phyloP scores from a whole-genome alignment of 108 stramenopile species.

The Skeletonema grethae region DNA sequence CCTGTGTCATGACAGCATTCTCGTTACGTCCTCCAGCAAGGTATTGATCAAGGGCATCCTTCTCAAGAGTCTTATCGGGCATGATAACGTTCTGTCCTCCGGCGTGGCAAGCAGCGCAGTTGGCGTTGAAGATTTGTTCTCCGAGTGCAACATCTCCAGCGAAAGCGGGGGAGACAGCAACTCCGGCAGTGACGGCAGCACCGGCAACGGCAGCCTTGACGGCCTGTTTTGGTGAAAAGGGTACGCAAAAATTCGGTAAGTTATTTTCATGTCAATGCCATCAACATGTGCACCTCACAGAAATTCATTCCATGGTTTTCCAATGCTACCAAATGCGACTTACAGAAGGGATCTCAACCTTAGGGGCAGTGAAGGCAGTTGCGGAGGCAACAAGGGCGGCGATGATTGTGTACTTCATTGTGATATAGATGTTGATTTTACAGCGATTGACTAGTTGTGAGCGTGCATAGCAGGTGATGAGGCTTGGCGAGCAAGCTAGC shows the following conservation, averaged over 20 bases:
- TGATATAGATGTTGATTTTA: conserved; percentile 16
- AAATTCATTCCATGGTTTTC: neutral
- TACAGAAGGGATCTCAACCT: conserved; percentile 52
- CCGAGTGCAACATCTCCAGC: conserved; percentile 88
- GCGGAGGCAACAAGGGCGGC: conserved; percentile 78
- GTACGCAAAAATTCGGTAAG: neutral
- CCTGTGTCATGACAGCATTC: conserved; percentile 83
- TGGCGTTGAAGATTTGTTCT: conserved; percentile 90
- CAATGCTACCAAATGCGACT: conserved; percentile 14
- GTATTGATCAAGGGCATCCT: conserved; percentile 90
- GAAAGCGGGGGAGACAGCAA: conserved; percentile 75
- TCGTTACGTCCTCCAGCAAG: conserved; percentile 87
- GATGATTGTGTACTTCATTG: conserved; percentile 80
- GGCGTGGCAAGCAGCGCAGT: conserved; percentile 95
- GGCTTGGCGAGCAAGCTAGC: no score
- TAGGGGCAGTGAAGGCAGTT: conserved; percentile 70
- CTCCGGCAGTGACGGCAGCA: conserved; percentile 70
- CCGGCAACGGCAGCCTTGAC: conserved; percentile 68
- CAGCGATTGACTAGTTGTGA: no score
- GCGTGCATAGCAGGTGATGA: no score
- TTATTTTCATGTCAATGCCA: neutral
- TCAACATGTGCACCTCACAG: neutral
- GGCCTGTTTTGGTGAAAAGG: conserved; percentile 14
- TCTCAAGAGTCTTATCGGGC: conserved; percentile 93
- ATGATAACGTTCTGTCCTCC: conserved; percentile 95